phyloP scores from a whole-genome alignment of 2,329 filamentous ascomycete genomes.

The Botrytis byssoidea region DNA sequence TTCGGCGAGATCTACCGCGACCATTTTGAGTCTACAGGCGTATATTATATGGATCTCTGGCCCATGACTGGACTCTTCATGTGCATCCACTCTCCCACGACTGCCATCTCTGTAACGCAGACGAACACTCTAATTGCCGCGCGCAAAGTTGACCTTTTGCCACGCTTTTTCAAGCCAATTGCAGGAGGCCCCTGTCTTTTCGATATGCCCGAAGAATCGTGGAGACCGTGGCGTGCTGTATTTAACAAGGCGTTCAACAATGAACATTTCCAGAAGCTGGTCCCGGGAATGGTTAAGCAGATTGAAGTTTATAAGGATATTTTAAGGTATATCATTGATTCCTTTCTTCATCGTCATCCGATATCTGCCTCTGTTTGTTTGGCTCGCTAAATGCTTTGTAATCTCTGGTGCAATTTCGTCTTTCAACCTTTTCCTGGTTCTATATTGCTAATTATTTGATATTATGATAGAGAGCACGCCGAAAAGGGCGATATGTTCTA shows the following conservation, averaged over 20 bases:
- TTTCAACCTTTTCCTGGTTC: neutral
- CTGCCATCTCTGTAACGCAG: constrained; percentile 28
- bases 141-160: constrained; percentile 23
- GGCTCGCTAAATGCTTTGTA: neutral
- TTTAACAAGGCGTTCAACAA: constrained; percentile 32
- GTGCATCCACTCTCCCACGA: constrained; percentile 24
- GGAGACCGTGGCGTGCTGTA: constrained; percentile 29
- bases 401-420: neutral
- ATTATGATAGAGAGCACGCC: constrained; percentile 22
- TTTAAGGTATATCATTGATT: constrained; percentile 1
- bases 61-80: constrained; percentile 27
- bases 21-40: constrained; percentile 24
- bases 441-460: neutral
- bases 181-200: constrained; percentile 25
- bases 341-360: neutral
- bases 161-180: constrained; percentile 25
- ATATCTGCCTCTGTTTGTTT: neutral
- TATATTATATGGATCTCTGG: constrained; percentile 33
- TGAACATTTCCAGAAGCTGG: constrained; percentile 19
- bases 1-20: constrained; percentile 25
- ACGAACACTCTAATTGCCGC: constrained; percentile 23
- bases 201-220: constrained; percentile 27
- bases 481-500: constrained; percentile 25
- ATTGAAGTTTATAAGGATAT: constrained; percentile 21
- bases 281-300: constrained; percentile 23